A percentile compares a stretch with the other conserved stretches of the same genome.
Conservation (phyloP, 2,329 filamentous ascomycete genomes). For the Cercospora sesami region DNA sequence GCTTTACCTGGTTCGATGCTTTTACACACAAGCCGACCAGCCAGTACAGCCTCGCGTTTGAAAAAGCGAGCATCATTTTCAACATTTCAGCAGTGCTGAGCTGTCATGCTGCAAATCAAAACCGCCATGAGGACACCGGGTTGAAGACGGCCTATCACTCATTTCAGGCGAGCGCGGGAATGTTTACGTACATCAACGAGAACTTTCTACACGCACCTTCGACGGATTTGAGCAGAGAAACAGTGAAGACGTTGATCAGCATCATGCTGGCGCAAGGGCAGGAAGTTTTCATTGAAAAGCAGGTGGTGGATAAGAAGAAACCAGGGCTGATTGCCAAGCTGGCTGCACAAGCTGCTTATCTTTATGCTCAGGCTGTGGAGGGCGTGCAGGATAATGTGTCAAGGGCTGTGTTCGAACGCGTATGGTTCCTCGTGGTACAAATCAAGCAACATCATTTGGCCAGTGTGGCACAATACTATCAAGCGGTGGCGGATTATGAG, state of each 20-base stretch:
- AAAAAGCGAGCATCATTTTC: conserved; percentile 99
- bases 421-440: conserved; percentile 82
- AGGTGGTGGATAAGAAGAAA: conserved; percentile 90
- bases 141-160: conserved; percentile 97
- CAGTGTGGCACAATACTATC: conserved; percentile 89
- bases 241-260: conserved; percentile 88
- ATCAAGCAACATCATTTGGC: conserved; percentile 79
- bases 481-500: conserved; percentile 87
- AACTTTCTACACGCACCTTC: conserved; percentile 98
- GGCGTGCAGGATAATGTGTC: conserved; percentile 90
- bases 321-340: conserved; percentile 87
- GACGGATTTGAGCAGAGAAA: conserved; percentile 91
- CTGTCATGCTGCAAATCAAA: conserved; percentile 91
- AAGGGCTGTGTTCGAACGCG: conserved; percentile 89
- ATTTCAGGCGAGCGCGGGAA: conserved; percentile 95
- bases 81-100: conserved; percentile 97
- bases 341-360: conserved; percentile 81
- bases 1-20: conserved; percentile 99
- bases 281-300: conserved; percentile 96
- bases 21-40: conserved; percentile 98
- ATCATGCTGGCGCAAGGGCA: conserved; percentile 95
- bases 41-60: conserved; percentile 94
- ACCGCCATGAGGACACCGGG: conserved; percentile 85
- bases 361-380: conserved; percentile 85
- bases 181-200: conserved; percentile 99